These are phyloP conservation scores for Rosa chinensis DNA, from an alignment of 306 rosid species.

Conservation along the genomic window DNA sequence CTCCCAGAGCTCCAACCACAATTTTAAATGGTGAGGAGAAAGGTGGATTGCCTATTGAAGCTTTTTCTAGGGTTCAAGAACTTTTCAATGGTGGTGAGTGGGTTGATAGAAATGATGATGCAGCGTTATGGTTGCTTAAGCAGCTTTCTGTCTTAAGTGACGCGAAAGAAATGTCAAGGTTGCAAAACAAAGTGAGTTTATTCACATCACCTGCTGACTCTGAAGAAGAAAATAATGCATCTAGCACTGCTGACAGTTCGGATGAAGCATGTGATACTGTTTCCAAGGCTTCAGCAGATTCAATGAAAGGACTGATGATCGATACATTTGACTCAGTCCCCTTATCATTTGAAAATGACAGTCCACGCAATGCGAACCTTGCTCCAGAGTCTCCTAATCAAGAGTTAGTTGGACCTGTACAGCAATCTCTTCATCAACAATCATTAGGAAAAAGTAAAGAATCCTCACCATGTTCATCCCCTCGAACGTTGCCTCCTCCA, in stretches of 20 bases:
- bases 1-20: slow-evolving; percentile 67
- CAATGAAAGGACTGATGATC: slow-evolving; percentile 40
- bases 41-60: slow-evolving; percentile 96
- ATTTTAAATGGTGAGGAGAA: slow-evolving; percentile 90
- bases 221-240: slow-evolving; percentile 84
- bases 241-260: slow-evolving; percentile 91
- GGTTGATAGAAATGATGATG: slow-evolving; percentile 86
- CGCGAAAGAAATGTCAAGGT: slow-evolving; percentile 74
- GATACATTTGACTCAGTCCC: slow-evolving; percentile 46
- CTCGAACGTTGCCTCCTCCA: slow-evolving; percentile 21
- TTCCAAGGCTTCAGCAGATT: slow-evolving; percentile 53
- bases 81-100: slow-evolving; percentile 88
- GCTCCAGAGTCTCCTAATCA: slow-evolving; percentile 40
- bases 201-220: slow-evolving; percentile 86
- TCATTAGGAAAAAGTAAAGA: slow-evolving; percentile 29
- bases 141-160: slow-evolving; percentile 77
- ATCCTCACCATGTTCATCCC: slow-evolving; percentile 42
- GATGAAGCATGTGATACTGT: slow-evolving; percentile 80
- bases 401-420: slow-evolving; percentile 27
- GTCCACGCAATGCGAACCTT: slow-evolving; percentile 33
- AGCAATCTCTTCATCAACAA: slow-evolving; percentile 33
- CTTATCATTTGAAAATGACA: slow-evolving; percentile 44
- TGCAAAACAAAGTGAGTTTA: slow-evolving; percentile 71
- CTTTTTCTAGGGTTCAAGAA: slow-evolving; percentile 97
- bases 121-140: slow-evolving; percentile 89